Conservation (phyloP, 371 early-diverging fungal species). For the Lichtheimia ornata region DNA sequence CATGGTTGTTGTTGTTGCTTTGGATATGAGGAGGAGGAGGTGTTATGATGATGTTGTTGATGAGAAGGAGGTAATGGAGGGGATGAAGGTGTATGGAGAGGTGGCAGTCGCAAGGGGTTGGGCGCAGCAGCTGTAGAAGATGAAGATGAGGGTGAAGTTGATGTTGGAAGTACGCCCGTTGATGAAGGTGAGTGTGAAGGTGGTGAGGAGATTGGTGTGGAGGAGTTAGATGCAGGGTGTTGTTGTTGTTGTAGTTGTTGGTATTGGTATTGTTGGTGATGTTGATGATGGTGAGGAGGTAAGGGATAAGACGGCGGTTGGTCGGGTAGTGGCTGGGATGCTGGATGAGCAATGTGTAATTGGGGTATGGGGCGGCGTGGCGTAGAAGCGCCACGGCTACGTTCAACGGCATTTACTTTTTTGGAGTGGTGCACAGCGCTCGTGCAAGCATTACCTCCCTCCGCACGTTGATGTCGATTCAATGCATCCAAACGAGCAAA, state of each 20-base stretch:
- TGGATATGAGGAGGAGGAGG: background rate
- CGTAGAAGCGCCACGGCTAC: conserved; percentile 7
- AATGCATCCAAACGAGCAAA: conserved; percentile 73
- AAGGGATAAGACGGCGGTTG: conserved; percentile 17
- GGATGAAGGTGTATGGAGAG: conserved; percentile 6
- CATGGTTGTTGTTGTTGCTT: conserved; percentile 1
- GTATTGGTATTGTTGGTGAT: conserved; percentile 11
- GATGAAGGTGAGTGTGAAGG: conserved; percentile 8
- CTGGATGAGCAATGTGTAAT: conserved; percentile 25
- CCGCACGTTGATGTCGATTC: conserved; percentile 71
- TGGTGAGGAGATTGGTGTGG: conserved; percentile 11
- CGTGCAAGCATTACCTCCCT: conserved; percentile 58
- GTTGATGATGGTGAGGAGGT: conserved; percentile 7
- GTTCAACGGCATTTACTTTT: conserved; percentile 7
- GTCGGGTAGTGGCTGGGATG: conserved; percentile 27
- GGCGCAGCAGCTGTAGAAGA: conserved; percentile 9
- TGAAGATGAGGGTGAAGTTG: conserved; percentile 11
- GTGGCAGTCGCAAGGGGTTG: conserved; percentile 6
- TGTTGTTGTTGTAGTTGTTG: conserved; percentile 11
- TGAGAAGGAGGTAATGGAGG: conserved; percentile 1
- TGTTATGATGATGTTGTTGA: conserved; percentile 11
- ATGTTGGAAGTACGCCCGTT: background rate
- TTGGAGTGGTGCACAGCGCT: conserved; percentile 8
- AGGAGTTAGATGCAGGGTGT: conserved; percentile 12
- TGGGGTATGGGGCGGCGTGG: conserved; percentile 27